Evolutionary conservation across 2,329 filamentous ascomycete genomes (phyloP).

Genomic region (Cladophialophora exuberans): DNA sequence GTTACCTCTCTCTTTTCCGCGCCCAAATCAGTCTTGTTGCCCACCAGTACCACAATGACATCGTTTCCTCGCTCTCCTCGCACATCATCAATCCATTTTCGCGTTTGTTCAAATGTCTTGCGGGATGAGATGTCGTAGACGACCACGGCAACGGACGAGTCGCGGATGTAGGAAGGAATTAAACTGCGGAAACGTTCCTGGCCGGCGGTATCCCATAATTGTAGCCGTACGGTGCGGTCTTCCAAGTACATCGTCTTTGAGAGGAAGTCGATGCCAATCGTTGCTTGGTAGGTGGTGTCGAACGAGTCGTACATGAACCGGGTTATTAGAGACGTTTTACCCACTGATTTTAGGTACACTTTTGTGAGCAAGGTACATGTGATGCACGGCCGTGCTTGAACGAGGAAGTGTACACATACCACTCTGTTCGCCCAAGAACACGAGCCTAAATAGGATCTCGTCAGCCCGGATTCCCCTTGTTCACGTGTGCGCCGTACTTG

Average conservation of each 20-base stretch:
- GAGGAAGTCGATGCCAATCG: constrained; percentile 98
- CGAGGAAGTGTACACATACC: constrained; percentile 62
- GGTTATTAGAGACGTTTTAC: constrained; percentile 97
- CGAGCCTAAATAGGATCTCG: constrained; percentile 64
- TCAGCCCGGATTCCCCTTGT: constrained; percentile 32
- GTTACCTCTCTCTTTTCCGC: constrained; percentile 94
- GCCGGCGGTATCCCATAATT: constrained; percentile 97
- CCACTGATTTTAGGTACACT: constrained; percentile 62
- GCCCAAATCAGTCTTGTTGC: constrained; percentile 98
- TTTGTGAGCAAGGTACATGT: constrained; percentile 18
- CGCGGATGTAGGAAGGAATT: constrained; percentile 97
- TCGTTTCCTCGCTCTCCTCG: constrained; percentile 95
- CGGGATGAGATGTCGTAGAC: constrained; percentile 98
- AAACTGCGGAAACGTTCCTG: constrained; percentile 96
- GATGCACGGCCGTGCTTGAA: constrained; percentile 3
- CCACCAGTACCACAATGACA: constrained; percentile 97
- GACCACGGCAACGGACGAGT: constrained; percentile 95
- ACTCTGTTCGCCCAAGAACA: constrained; percentile 97
- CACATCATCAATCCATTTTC: constrained; percentile 99
- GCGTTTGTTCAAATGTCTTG: constrained; percentile 97
- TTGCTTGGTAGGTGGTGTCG: constrained; percentile 99
- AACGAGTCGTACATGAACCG: constrained; percentile 99
- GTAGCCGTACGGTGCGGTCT: constrained; percentile 93
- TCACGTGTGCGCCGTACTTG: constrained; percentile 66
- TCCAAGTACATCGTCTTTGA: constrained; percentile 99